Base-by-base conservation (phyloP, 2,329 filamentous ascomycete genomes). In the Helminthosporium solani region DNA sequence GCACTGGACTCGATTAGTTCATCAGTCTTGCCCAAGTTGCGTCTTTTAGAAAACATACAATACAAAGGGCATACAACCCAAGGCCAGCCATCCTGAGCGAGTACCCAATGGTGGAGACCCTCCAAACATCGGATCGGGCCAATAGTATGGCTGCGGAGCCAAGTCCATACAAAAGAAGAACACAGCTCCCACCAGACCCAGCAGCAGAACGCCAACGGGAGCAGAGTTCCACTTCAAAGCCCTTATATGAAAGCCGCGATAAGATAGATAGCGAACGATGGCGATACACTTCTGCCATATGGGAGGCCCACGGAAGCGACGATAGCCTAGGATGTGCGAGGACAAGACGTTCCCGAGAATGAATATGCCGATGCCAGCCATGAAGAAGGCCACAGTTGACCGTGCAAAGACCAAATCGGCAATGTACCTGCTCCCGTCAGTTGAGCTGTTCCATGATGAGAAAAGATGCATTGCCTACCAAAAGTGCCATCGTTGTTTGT, bases 391-490 rank as follows among this genome's bases (percentile, higher is more conserved):
- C 2, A 81, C 64, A 0, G 79, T 81, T 6, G 73, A 72, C 3
- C 81, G 60, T 0, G 74, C 76, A 52, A 76, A 83, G 28, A 76
- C 73, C 50, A 77, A 73, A 54, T 83, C 80, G 18, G 79, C 75
- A 44, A 78, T 63, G 51, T 80, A 80, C 77, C 77, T 79, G 14
- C n/a, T n/a, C n/a, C n/a, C n/a, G n/a, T n/a, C n/a, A n/a, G n/a
- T n/a, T n/a, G 19, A 21, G 11, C 20, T 4, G 4, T 21, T 18
- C 5, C 15, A 8, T n/a, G 19, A 5, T 20, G 27, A 6, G 5
- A 4, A n/a, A 12, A 31, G 28, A n/a, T 4, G 28, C 12, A 4
- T 31, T 12, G 15, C n/a, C 41, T 63, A 75, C 77, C 75, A 78
- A 52, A 74, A 77, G 35, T 73, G 59, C 76, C 77, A 80, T 52